Conservation (phyloP, 495 filamentous ascomycete species). For the Staphylotrichum tortipilum region DNA sequence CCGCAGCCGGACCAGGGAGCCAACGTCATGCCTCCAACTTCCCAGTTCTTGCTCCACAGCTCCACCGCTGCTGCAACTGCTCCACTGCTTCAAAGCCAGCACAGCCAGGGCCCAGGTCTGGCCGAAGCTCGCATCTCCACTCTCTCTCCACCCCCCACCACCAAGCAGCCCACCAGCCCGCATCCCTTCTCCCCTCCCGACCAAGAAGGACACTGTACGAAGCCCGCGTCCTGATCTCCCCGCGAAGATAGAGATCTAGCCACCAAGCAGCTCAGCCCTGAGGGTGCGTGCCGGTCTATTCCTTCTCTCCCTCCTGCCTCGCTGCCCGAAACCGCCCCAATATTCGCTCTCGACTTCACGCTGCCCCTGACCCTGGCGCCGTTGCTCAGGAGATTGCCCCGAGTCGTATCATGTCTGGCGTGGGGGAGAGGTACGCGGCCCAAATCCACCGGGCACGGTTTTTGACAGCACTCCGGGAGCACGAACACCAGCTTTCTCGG, state of each 20-base stretch:
- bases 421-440: slow-evolving; percentile 34
- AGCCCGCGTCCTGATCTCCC: no score
- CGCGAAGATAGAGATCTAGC: no score
- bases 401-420: slow-evolving; percentile 31
- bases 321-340: no score
- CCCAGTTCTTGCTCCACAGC: no score
- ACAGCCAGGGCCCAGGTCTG: no score
- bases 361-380: neutral
- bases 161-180: neutral
- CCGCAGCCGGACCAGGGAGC: neutral
- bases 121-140: slow-evolving; percentile 4
- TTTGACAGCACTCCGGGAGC: no score
- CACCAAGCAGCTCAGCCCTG: no score
- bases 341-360: neutral
- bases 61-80: no score
- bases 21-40: slow-evolving; percentile 8
- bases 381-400: neutral
- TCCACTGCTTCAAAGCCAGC: no score
- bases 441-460: neutral
- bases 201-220: no score
- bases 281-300: no score
- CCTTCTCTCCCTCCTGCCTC: no score
- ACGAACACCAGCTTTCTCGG: neutral
- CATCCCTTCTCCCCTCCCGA: neutral
- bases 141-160: neutral